Evolutionary conservation across 2,329 filamentous ascomycete genomes (phyloP).

Genomic region (Penicillium nordicum): DNA sequence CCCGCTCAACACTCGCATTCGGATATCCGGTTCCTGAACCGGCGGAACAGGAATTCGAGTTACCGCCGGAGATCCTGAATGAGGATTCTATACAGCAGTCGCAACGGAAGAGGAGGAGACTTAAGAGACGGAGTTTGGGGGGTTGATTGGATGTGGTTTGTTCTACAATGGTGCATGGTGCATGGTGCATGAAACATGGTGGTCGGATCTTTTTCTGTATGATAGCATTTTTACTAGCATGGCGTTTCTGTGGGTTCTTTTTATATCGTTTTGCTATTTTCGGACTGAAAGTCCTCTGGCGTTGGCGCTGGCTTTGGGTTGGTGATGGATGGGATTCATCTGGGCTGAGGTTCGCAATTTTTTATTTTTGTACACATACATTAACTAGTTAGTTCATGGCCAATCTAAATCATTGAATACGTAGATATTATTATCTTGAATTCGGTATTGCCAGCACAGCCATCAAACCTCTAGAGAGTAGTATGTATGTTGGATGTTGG

Average conservation of each 20-base stretch:
- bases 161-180: neutral
- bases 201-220: slow-evolving; percentile 8
- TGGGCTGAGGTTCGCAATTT: neutral
- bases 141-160: neutral
- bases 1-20: slow-evolving; percentile 64
- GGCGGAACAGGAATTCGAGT: slow-evolving; percentile 65
- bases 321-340: neutral
- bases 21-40: slow-evolving; percentile 76
- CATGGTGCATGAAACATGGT: neutral
- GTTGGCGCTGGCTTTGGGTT: neutral
- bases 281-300: neutral
- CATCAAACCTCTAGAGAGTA: neutral
- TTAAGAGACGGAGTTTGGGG: slow-evolving; percentile 33
- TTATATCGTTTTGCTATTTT: neutral
- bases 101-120: slow-evolving; percentile 37
- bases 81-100: slow-evolving; percentile 42
- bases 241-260: neutral
- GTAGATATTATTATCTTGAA: neutral
- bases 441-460: neutral
- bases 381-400: neutral
- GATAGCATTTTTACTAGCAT: slow-evolving; percentile 20
- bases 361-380: neutral
- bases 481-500: too few species aligned
- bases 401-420: neutral
- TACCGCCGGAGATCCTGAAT: slow-evolving; percentile 61